phyloP scores from a whole-genome alignment of 2,329 filamentous ascomycete species.

The Penicillium thymicola region DNA sequence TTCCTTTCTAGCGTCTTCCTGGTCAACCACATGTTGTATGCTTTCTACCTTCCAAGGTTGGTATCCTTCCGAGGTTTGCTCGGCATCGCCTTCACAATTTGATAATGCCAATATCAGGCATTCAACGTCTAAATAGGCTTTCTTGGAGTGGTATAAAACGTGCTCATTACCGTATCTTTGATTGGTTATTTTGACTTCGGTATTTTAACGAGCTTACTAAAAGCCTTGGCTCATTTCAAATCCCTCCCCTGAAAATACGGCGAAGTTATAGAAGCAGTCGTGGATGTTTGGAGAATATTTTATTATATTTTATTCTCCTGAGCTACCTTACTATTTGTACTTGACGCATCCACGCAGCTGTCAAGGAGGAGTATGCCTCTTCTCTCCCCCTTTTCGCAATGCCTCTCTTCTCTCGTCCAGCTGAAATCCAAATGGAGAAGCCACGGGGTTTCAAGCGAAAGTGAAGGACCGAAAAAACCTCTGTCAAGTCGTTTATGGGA shows the following conservation, averaged over 20 bases:
- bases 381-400: slow-evolving; percentile 2
- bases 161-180: no score
- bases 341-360: not conserved
- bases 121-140: not conserved
- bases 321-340: not conserved
- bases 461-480: not conserved
- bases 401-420: slow-evolving; percentile 1
- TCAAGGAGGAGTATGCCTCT: slow-evolving; percentile 1
- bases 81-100: not conserved
- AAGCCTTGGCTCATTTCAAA: not conserved
- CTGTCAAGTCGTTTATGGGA: slow-evolving; percentile 30
- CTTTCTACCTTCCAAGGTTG: not conserved
- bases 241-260: no score
- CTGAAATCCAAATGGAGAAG: slow-evolving; percentile 4
- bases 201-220: not conserved
- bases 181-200: no score
- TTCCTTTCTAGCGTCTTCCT: no score
- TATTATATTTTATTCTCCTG: not conserved
- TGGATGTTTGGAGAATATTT: not conserved
- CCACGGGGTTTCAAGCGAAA: not conserved
- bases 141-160: not conserved
- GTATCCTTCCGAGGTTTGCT: not conserved
- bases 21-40: no score
- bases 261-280: no score
- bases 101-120: not conserved